Evolutionary conservation across 768 basidiomycete genomes (phyloP).

Genomic region (Suillus subluteus): DNA sequence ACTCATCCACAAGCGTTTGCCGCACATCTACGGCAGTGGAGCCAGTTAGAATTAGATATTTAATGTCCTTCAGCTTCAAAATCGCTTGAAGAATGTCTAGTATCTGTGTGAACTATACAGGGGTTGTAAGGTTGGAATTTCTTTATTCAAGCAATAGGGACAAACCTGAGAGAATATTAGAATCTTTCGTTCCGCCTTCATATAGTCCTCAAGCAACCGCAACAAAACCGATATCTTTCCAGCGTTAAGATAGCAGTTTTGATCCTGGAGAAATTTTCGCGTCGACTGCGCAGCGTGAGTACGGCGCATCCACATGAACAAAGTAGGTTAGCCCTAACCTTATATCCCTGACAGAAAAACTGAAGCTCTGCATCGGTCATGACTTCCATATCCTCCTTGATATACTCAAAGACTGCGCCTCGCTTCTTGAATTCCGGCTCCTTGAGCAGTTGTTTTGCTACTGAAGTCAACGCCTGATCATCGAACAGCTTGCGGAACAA

Average conservation of each 20-base stretch:
- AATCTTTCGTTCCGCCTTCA: slow-evolving; percentile 72
- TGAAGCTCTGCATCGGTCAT: slow-evolving; percentile 99
- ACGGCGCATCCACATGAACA: background rate
- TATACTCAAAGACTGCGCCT: slow-evolving; percentile 76
- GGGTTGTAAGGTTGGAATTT: slow-evolving; percentile 7
- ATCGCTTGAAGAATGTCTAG: slow-evolving; percentile 90
- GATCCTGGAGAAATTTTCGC: slow-evolving; percentile 72
- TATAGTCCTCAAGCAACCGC: slow-evolving; percentile 69
- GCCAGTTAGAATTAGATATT: slow-evolving; percentile 87
- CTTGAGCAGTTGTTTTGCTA: slow-evolving; percentile 84
- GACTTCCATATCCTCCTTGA: slow-evolving; percentile 97
- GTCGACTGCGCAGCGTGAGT: slow-evolving; percentile 53
- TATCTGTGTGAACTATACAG: slow-evolving; percentile 86
- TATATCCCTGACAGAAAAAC: slow-evolving; percentile 82
- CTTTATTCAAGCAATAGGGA: slow-evolving; percentile 7
- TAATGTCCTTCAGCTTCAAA: slow-evolving; percentile 69
- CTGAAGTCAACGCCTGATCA: slow-evolving; percentile 70
- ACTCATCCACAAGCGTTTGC: slow-evolving; percentile 94
- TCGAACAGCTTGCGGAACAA: slow-evolving; percentile 87
- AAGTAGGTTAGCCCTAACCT: slow-evolving; percentile 47
- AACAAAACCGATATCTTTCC: slow-evolving; percentile 84
- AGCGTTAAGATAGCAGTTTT: slow-evolving; percentile 79
- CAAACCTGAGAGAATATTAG: slow-evolving; percentile 93
- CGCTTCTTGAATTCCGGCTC: slow-evolving; percentile 91
- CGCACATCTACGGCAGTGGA: slow-evolving; percentile 92